Evolutionary conservation across 257 asterid genomes (phyloP).

Genomic region (Nicotiana otophora): DNA sequence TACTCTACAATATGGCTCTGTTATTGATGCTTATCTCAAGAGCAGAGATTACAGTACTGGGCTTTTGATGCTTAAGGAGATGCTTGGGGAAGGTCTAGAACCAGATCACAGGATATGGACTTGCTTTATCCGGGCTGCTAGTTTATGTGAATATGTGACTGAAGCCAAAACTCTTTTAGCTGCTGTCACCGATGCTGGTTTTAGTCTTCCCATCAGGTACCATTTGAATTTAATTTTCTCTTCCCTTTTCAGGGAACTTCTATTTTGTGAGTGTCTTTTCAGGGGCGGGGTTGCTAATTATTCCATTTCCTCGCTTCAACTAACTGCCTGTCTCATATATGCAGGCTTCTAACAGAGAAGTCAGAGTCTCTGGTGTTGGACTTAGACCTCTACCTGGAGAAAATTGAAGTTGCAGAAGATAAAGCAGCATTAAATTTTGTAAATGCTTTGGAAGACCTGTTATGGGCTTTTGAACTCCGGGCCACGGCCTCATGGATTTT

Average conservation of each 20-base stretch:
- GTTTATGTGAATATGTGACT: slow-evolving; percentile 43
- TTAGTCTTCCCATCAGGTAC: slow-evolving; percentile 76
- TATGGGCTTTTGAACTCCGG: slow-evolving; percentile 93
- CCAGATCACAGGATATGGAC: slow-evolving; percentile 90
- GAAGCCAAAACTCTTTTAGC: slow-evolving; percentile 60
- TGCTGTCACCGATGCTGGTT: slow-evolving; percentile 75
- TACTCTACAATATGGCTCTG: slow-evolving; percentile 74
- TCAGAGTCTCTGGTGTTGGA: slow-evolving; percentile 60
- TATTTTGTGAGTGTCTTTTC: slow-evolving; percentile 1
- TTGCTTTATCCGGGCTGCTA: slow-evolving; percentile 83
- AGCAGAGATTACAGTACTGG: slow-evolving; percentile 68
- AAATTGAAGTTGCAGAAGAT: slow-evolving; percentile 63
- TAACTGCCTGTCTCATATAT: slow-evolving; percentile 10
- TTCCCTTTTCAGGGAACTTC: background rate
- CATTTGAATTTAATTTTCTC: slow-evolving; percentile 11
- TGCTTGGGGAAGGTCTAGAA: slow-evolving; percentile 65
- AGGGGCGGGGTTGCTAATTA: background rate
- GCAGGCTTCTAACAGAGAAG: slow-evolving; percentile 73
- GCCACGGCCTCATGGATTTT: slow-evolving; percentile 92
- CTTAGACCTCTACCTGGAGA: slow-evolving; percentile 58
- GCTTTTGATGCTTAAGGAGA: slow-evolving; percentile 61
- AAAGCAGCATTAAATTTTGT: slow-evolving; percentile 84
- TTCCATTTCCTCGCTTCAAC: slow-evolving; percentile 15
- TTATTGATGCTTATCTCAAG: slow-evolving; percentile 83
- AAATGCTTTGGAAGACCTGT: slow-evolving; percentile 83